Evolutionary conservation across 306 rosid species (phyloP), one percentile per base, ranked within the genome.

Genomic region (Parietaria judaica): DNA sequence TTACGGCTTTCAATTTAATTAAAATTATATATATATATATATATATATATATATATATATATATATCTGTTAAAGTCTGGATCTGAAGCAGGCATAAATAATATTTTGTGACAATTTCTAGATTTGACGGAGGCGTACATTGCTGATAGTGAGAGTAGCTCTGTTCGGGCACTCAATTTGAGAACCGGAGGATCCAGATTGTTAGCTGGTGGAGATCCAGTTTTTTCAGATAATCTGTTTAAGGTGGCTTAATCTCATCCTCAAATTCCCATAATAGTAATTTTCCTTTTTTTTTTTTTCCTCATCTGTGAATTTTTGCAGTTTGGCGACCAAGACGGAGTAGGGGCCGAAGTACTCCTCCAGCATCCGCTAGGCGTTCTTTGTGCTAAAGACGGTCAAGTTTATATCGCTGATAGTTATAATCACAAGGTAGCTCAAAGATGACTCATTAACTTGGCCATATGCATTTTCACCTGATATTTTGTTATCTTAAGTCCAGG

Each of bases 71-170:
- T 61, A 51, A 55, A 52, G 64, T 67, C 65, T 57, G 87, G 96
- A 87, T 76, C 69, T 67, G 37, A 73, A 6, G 60, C 84, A 85
- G 86, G 63, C 79, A 8, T 66, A 67, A 65, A 44, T 65, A 63
- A 53, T 60, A 56, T 57, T 56, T 37, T 70, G 68, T 62, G 64
- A 55, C 63, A 54, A 57, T 55, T 66, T 68, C 65, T 58, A 91
- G 96, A 88, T 79, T 70, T 68, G 31, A 73, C 6, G 61, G 88
- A 85, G 86, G 64, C 81, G 8, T 91, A 81, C 70, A 23, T 91
- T 8, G 96, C 98, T 72, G 98, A 91, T 68, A 91, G 98, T 78
- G 98, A 91, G 83, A 91, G 98, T 77, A 91, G 96, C 81, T 91
- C 98, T 56, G 78, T 91, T 71, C 84, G 98, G 79, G 89, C 78